Evolutionary conservation across 2,329 filamentous ascomycete genomes (phyloP).

Genomic region (Fusarium sp.): DNA sequence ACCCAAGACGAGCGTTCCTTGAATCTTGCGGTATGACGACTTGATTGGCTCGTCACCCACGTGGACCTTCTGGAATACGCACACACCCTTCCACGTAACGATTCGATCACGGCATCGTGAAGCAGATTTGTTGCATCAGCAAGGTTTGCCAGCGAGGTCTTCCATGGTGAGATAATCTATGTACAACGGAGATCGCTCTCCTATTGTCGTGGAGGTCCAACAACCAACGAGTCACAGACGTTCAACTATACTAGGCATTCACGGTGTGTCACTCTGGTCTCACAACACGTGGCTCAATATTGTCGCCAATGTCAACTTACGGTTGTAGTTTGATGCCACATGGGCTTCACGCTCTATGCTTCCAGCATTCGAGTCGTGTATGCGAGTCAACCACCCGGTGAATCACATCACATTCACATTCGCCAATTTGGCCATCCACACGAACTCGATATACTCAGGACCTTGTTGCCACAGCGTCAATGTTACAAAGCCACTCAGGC

Average conservation of each 20-base stretch:
- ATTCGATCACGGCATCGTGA: constrained; percentile 25
- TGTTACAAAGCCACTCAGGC: constrained; percentile 6
- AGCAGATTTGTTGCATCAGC: constrained; percentile 15
- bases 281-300: constrained; percentile 1
- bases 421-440: not conserved
- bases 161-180: constrained; percentile 18
- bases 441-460: constrained; percentile 4
- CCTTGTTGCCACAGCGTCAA: constrained; percentile 3
- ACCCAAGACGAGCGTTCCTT: constrained; percentile 15
- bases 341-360: not conserved
- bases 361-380: not conserved
- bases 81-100: constrained; percentile 10
- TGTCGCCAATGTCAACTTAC: not conserved
- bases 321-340: not conserved
- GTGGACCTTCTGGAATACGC: constrained; percentile 6
- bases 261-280: constrained; percentile 1
- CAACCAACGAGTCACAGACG: not conserved
- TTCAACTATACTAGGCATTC: not conserved
- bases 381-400: constrained; percentile 1
- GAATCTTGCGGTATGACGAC: not conserved
- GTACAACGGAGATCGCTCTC: not conserved
- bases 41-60: constrained; percentile 11
- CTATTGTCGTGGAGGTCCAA: not conserved
- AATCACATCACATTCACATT: not conserved
- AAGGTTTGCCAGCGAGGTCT: constrained; percentile 9